Evolutionary conservation across 805 yeast species (phyloP).

Genomic region (Suhomyces sp.): DNA sequence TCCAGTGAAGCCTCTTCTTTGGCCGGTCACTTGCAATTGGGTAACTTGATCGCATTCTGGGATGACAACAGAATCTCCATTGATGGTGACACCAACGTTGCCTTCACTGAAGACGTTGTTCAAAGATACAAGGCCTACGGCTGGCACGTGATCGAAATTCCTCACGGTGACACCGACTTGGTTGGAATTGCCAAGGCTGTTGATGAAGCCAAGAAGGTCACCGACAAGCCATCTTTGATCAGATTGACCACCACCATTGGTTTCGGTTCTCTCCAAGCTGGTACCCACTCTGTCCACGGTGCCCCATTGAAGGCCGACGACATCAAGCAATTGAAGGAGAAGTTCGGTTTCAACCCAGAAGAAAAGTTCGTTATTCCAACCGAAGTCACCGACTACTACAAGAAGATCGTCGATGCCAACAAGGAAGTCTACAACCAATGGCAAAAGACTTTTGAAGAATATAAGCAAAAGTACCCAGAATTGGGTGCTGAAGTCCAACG

Average conservation of each 20-base stretch:
- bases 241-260: conserved; percentile 91
- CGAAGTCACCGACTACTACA: conserved; percentile 75
- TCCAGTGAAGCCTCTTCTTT: conserved; percentile 90
- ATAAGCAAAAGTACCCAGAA: conserved; percentile 68
- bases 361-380: conserved; percentile 75
- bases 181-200: conserved; percentile 70
- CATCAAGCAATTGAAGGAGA: conserved; percentile 76
- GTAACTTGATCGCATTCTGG: conserved; percentile 91
- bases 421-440: conserved; percentile 70
- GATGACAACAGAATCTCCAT: conserved; percentile 96
- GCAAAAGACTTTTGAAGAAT: conserved; percentile 60
- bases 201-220: conserved; percentile 72
- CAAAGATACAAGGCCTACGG: conserved; percentile 88
- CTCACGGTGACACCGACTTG: conserved; percentile 78
- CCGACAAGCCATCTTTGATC: conserved; percentile 85
- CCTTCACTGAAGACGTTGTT: conserved; percentile 91
- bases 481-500: conserved; percentile 76
- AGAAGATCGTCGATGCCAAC: conserved; percentile 57
- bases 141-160: conserved; percentile 80
- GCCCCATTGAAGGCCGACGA: conserved; percentile 94
- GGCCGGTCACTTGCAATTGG: conserved; percentile 94
- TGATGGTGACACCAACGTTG: conserved; percentile 86
- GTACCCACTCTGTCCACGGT: conserved; percentile 94
- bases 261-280: conserved; percentile 80
- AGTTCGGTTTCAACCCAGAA: conserved; percentile 85